phyloP scores from a whole-genome alignment of 306 rosid genomes.

The Erythrophleum fordii region DNA sequence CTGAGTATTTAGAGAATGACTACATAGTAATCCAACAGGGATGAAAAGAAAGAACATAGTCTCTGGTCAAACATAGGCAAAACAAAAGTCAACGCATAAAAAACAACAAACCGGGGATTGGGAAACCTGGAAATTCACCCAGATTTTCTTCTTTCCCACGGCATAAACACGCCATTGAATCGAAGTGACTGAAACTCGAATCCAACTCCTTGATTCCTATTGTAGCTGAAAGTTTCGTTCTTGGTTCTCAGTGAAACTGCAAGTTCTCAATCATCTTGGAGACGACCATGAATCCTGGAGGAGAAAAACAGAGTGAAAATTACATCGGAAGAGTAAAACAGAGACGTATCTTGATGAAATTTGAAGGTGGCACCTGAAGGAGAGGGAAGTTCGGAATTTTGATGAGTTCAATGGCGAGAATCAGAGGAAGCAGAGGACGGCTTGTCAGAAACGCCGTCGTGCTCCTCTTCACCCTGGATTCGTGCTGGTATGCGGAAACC shows the following conservation, averaged over 20 bases:
- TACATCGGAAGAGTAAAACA: background rate
- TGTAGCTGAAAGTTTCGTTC: constrained; percentile 17
- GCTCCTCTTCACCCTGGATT: constrained; percentile 96
- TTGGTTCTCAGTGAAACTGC: background rate
- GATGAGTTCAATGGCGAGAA: constrained; percentile 80
- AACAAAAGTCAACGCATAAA: constrained; percentile 39
- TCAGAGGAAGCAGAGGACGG: constrained; percentile 99
- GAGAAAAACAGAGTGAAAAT: background rate
- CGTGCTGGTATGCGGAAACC: constrained; percentile 88
- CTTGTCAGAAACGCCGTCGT: constrained; percentile 83
- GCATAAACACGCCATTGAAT: constrained; percentile 55
- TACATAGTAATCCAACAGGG: constrained; percentile 42
- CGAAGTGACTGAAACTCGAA: constrained; percentile 42
- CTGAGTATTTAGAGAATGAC: background rate
- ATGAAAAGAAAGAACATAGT: constrained; percentile 32
- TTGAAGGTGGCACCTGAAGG: constrained; percentile 53
- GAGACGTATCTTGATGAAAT: background rate
- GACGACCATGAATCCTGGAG: constrained; percentile 11
- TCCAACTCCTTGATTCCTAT: constrained; percentile 33
- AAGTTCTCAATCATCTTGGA: constrained; percentile 35
- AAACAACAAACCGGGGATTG: constrained; percentile 50
- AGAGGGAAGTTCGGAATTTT: constrained; percentile 42
- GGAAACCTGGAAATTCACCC: constrained; percentile 57
- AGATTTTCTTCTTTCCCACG: constrained; percentile 67
- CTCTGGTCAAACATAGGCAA: constrained; percentile 36